Percentiles rank a stretch among this genome's conserved stretches.
phyloP scores from a whole-genome alignment of 2,329 filamentous ascomycete genomes.

The Alternaria gaisen region DNA sequence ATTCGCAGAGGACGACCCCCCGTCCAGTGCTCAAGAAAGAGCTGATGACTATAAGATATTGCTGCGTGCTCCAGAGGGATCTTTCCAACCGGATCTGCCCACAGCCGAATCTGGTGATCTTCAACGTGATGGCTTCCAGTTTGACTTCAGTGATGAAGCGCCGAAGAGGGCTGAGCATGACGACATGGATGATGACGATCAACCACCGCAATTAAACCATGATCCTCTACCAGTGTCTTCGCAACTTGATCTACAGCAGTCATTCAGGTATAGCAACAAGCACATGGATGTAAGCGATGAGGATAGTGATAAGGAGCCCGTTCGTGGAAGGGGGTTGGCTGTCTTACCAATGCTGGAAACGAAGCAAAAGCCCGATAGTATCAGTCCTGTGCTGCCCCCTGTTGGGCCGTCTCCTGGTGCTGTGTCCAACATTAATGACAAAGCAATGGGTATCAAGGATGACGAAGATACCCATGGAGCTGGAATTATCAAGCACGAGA shows the following conservation, averaged over 20 bases:
- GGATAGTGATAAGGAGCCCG: slow-evolving; percentile 18
- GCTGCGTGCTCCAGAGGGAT: background rate
- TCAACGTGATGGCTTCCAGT: background rate
- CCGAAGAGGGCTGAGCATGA: background rate
- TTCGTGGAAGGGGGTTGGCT: slow-evolving; percentile 9
- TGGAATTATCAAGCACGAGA: background rate
- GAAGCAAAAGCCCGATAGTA: slow-evolving; percentile 18
- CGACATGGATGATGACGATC: slow-evolving; percentile 25
- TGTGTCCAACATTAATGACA: slow-evolving; percentile 6
- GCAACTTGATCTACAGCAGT: slow-evolving; percentile 8
- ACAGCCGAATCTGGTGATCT: slow-evolving; percentile 1
- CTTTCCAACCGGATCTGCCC: background rate
- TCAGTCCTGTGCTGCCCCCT: slow-evolving; percentile 38
- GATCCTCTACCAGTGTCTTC: slow-evolving; percentile 21
- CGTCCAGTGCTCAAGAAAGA: slow-evolving; percentile 2
- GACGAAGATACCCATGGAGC: background rate
- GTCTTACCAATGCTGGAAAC: slow-evolving; percentile 13
- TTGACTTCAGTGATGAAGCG: background rate
- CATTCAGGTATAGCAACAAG: slow-evolving; percentile 16
- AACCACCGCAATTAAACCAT: slow-evolving; percentile 35
- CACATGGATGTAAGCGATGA: slow-evolving; percentile 23
- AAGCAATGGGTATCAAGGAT: background rate
- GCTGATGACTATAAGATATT: slow-evolving; percentile 2
- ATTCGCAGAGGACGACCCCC: slow-evolving; percentile 3
- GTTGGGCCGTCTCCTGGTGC: slow-evolving; percentile 17